Base-by-base conservation (phyloP, 163 green algal species). In the Volvox carteri region DNA sequence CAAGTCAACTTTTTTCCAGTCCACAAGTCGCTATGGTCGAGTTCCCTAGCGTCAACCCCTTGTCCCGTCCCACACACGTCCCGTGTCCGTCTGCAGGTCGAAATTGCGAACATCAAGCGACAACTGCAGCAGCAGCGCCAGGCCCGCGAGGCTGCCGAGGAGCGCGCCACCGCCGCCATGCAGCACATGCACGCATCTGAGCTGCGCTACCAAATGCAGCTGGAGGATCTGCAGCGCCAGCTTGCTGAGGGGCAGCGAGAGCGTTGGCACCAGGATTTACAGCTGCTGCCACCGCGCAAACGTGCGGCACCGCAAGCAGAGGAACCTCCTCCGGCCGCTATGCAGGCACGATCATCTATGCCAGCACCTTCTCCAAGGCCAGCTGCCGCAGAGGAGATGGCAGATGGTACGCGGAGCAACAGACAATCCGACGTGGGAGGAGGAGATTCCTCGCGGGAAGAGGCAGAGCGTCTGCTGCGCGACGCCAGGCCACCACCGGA, bases 101-200 rank as follows among this genome's bases (percentile, higher is more conserved):
- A 87, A 4, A 14, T 87, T 23, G 33, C 46, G 4, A 58, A 44
- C 48, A 19, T 80, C 8, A 79, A 79, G 65, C 81, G 81, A 4
- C 65, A 79, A 23, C 67, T 87, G 67, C 44, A 70, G 48, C 81
- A 87, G 48, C 81, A 87, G 65, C 65, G 67, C 19, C 33, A 58
- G 7, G 81, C 81, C 30, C 81, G 81, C 33, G 81, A 87, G 33
- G 67, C 81, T 3, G 81, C 81, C 9, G 81, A 87, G 58, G 81
- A 87, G 65, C 81, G 81, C 46, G 81, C 81, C 65, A 46, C 81
- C 0, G 81, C 81, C 33, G 81, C 81, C 46, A 54, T 87, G 65
- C 62, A 77, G 65, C 81, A 87, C 65, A 87, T 87, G 81, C 81
- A 87, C 67, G 33, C 81, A 1, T 87, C 65, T 2, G 81, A 87